These are phyloP conservation scores for Picea mariana DNA, from an alignment of 83 land plant genomes.

Conservation along the genomic window DNA sequence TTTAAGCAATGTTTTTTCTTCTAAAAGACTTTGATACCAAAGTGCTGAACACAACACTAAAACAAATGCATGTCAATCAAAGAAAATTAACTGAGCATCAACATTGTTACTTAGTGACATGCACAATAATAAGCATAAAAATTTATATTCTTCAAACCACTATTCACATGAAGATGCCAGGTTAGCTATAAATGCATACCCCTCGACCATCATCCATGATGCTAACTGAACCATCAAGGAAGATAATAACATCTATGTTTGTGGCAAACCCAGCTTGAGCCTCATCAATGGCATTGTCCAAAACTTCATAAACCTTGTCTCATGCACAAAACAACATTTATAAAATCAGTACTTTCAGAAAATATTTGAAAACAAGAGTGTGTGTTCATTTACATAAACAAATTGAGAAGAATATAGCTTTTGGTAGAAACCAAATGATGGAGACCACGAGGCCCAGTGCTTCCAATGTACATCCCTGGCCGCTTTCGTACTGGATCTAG, in stretches of 20 bases:
- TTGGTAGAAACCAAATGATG: constrained; percentile 81
- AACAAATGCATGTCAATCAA: not conserved
- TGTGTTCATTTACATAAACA: not conserved
- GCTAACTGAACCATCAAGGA: constrained; percentile 89
- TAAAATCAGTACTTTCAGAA: constrained; percentile 4
- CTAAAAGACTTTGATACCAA: not conserved
- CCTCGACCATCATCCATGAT: constrained; percentile 94
- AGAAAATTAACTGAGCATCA: not conserved
- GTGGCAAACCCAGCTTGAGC: constrained; percentile 96
- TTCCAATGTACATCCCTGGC: constrained; percentile 99
- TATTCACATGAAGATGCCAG: not conserved
- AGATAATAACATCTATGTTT: constrained; percentile 65
- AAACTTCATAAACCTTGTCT: constrained; percentile 90
- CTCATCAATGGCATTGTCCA: constrained; percentile 98
- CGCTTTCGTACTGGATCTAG: constrained; percentile 94
- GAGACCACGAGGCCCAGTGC: constrained; percentile 95
- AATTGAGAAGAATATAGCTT: not conserved
- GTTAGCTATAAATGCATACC: constrained; percentile 45
- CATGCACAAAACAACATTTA: constrained; percentile 1
- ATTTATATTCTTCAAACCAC: not conserved
- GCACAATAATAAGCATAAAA: not conserved
- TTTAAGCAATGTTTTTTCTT: not conserved
- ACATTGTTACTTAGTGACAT: not conserved
- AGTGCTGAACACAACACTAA: not conserved
- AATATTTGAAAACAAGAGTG: not conserved